Evolutionary conservation across 2,329 filamentous ascomycete genomes (phyloP), one percentile per base, ranked within the genome.

Genomic region (Cytospora schulzeri): DNA sequence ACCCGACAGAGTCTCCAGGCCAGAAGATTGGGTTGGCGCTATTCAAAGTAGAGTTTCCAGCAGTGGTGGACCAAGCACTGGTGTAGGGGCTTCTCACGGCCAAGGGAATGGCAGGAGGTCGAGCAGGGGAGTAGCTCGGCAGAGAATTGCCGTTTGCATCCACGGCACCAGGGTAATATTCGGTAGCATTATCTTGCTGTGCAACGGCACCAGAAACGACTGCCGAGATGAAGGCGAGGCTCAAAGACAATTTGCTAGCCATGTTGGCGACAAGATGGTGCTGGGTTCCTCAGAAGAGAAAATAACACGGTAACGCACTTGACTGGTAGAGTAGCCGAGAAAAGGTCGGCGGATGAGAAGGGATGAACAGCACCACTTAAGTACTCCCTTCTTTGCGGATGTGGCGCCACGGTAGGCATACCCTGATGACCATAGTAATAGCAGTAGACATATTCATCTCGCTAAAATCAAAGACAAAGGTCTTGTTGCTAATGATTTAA

Each of bases 11-110:
- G 9, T 51, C 48, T 19, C 64, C 66, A 9, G 51, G 51, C 67
- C 63, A 67, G 51, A 68, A 69, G 76, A 92, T 92, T 19, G 91
- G 90, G 93, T 76, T 85, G 24, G 58, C 66, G 50, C 68, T 85
- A 50, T 85, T 83, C 90, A 91, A 93, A 4, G 91, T 91, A 57
- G 81, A 81, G 58, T 88, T 84, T 69, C 91, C 82, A 35, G 90
- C 89, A 73, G 85, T 83, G 41, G 81, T 79, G 57, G 90, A 72
- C 83, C 83, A 85, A 26, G 82, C 78, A 67, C 80, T 85, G 51
- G 85, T 70, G 68, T 85, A 85, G 3, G 83, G 83, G 68, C 82
- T 84, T 50, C 83, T 78, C 33, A 85, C 83, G 59, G 80, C 77
- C 33, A 85, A 74, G 19, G 83, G 83, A 19, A 76, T 72, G 2